Conservation (phyloP, 768 basidiomycete species). For the Trametes punicea region DNA sequence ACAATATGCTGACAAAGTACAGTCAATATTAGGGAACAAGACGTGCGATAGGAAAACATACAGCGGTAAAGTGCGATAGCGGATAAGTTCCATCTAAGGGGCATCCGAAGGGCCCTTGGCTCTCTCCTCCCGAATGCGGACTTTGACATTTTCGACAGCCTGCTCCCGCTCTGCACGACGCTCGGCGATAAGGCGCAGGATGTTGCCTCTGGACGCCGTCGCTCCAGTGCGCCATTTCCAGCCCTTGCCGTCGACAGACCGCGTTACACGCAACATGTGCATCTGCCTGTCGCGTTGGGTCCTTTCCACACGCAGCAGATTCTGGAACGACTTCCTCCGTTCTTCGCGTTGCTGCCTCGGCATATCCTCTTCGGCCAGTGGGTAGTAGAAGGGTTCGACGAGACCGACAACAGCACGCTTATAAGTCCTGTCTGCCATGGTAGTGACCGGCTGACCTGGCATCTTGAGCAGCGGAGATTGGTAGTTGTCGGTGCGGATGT, state of each 20-base stretch:
- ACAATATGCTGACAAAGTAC: neutral
- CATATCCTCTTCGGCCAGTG: conserved; percentile 79
- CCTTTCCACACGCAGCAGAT: conserved; percentile 41
- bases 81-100: neutral
- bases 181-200: conserved; percentile 47
- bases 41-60: neutral
- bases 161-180: conserved; percentile 42
- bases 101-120: neutral
- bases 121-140: conserved; percentile 27
- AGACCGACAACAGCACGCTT: conserved; percentile 93
- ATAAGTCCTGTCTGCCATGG: conserved; percentile 51
- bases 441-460: neutral
- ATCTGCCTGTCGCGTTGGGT: conserved; percentile 19
- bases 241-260: conserved; percentile 11
- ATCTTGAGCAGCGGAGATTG: conserved; percentile 49
- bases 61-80: neutral
- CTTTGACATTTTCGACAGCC: conserved; percentile 37
- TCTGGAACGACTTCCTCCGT: conserved; percentile 61
- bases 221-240: conserved; percentile 40
- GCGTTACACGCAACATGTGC: conserved; percentile 31
- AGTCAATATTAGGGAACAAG: neutral
- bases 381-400: conserved; percentile 92
- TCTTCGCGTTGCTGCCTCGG: conserved; percentile 45
- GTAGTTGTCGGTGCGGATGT: conserved; percentile 95
- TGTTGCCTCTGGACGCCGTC: conserved; percentile 44